Evolutionary conservation across 805 yeast genomes (phyloP).

Genomic region (Debaryomyces maramus): DNA sequence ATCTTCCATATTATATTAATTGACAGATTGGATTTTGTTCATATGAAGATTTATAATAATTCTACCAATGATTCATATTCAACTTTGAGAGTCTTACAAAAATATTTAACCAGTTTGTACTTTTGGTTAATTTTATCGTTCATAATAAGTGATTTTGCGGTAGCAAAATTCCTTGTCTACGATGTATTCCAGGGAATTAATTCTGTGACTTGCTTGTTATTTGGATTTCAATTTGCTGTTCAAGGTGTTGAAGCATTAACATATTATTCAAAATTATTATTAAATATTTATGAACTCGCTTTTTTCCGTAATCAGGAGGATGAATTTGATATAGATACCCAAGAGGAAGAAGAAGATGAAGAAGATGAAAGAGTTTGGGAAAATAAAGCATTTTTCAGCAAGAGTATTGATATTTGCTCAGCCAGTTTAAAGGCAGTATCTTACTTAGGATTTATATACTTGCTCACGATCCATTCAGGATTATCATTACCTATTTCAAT

Average conservation of each 20-base stretch:
- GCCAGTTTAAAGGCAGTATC: slow-evolving; percentile 38
- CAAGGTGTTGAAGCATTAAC: slow-evolving; percentile 55
- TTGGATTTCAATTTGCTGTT: slow-evolving; percentile 76
- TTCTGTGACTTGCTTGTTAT: slow-evolving; percentile 58
- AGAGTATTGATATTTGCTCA: slow-evolving; percentile 54
- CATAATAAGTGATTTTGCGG: slow-evolving; percentile 48
- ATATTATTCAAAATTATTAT: slow-evolving; percentile 43
- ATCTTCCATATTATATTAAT: slow-evolving; percentile 75
- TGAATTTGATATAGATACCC: slow-evolving; percentile 9
- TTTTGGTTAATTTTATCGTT: slow-evolving; percentile 47
- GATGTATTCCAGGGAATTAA: slow-evolving; percentile 51
- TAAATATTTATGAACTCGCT: slow-evolving; percentile 58
- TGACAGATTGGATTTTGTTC: slow-evolving; percentile 48
- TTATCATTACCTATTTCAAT: slow-evolving; percentile 37
- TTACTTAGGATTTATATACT: slow-evolving; percentile 32
- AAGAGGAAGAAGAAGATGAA: slow-evolving; percentile 17
- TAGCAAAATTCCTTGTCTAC: slow-evolving; percentile 58
- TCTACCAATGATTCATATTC: slow-evolving; percentile 15
- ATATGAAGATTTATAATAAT: slow-evolving; percentile 28
- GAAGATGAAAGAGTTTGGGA: slow-evolving; percentile 74
- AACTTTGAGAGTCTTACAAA: slow-evolving; percentile 27
- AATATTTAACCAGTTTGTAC: slow-evolving; percentile 38
- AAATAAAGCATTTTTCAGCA: slow-evolving; percentile 57
- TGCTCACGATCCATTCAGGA: slow-evolving; percentile 33
- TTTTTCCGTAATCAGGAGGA: slow-evolving; percentile 40